phyloP scores from a whole-genome alignment of 1,284 basidiomycete genomes.

The Cryptococcus sp. region DNA sequence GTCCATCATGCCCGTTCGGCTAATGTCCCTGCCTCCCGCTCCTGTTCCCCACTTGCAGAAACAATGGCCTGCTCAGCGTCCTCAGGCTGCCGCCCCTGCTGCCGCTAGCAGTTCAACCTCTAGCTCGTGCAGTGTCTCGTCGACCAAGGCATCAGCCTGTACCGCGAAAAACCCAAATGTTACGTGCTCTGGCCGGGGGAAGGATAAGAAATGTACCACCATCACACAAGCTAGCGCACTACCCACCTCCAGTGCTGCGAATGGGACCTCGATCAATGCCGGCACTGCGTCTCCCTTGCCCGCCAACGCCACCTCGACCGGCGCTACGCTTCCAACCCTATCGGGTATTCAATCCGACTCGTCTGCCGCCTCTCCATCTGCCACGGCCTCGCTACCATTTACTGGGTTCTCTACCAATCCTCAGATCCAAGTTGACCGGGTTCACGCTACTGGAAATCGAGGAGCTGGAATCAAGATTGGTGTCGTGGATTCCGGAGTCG shows the following conservation, averaged over 20 bases:
- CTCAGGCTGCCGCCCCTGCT: background rate
- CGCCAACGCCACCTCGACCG: no score
- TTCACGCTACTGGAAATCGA: constrained; percentile 54
- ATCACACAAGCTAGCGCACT: no score
- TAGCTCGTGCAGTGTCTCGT: background rate
- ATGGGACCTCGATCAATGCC: no score
- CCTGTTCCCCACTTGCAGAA: constrained; percentile 2
- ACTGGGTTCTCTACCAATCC: constrained; percentile 27
- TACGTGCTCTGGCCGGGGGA: background rate
- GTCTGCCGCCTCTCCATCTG: constrained; percentile 3
- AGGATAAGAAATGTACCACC: background rate
- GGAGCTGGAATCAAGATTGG: constrained; percentile 57
- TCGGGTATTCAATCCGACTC: no score
- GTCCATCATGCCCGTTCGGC: constrained; percentile 32
- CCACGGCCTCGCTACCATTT: no score
- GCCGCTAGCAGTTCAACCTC: background rate
- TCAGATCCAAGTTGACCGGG: constrained; percentile 49
- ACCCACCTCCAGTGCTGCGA: no score
- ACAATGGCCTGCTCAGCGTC: constrained; percentile 3
- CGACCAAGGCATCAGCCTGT: background rate
- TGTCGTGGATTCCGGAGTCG: constrained; percentile 54
- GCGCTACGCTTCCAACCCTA: no score
- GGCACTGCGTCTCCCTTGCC: no score
- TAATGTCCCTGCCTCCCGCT: constrained; percentile 18
- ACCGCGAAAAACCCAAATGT: background rate